phyloP scores from a whole-genome alignment of 2,329 filamentous ascomycete genomes.

The Rutstroemia sp. region DNA sequence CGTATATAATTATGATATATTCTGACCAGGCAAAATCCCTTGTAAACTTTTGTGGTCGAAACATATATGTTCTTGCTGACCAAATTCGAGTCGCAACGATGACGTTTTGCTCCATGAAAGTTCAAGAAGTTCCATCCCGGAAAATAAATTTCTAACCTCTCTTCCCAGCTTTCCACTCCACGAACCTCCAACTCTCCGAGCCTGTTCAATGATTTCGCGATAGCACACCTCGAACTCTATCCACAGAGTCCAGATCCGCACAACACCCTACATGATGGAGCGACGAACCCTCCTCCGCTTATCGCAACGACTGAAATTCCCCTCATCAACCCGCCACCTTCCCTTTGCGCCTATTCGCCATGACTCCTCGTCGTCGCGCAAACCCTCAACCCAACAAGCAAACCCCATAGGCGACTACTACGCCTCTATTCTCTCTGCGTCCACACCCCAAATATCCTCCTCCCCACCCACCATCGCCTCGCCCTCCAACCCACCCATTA shows the following conservation, averaged over 20 bases:
- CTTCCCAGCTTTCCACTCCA: no score
- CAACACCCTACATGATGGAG: constrained; percentile 17
- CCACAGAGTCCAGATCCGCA: background rate
- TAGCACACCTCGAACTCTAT: constrained; percentile 9
- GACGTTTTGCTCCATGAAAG: constrained; percentile 5
- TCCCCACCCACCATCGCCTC: constrained; percentile 18
- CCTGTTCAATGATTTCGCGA: constrained; percentile 18
- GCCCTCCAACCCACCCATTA: constrained; percentile 17
- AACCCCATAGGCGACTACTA: constrained; percentile 52
- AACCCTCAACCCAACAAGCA: constrained; percentile 22
- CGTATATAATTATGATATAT: background rate
- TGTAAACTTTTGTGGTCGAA: background rate
- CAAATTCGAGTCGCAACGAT: background rate
- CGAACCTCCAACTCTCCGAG: background rate
- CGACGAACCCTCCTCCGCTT: constrained; percentile 21
- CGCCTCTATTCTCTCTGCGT: constrained; percentile 45
- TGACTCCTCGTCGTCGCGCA: constrained; percentile 10
- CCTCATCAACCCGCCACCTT: constrained; percentile 10
- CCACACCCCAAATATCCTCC: constrained; percentile 25
- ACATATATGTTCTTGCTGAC: background rate
- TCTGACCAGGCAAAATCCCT: background rate
- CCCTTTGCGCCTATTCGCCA: constrained; percentile 3
- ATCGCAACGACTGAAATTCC: constrained; percentile 16
- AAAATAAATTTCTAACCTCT: background rate
- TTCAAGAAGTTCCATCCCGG: background rate